These are phyloP conservation scores for Colletotrichum incanum DNA, from an alignment of 2,329 filamentous ascomycete species.

Conservation along the genomic window DNA sequence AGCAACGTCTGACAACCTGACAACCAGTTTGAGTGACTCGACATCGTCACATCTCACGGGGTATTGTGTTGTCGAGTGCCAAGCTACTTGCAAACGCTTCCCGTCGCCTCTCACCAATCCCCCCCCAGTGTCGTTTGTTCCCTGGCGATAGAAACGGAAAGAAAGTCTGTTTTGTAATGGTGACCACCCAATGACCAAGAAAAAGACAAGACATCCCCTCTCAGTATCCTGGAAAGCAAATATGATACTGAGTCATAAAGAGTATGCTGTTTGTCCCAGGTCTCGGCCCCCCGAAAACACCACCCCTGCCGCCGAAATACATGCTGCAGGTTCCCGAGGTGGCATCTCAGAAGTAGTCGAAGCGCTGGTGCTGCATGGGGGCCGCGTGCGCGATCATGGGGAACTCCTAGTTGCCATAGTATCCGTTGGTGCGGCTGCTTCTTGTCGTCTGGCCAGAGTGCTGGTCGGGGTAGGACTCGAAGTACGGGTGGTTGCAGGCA, in stretches of 20 bases:
- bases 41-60: constrained; percentile 10
- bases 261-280: constrained; percentile 27
- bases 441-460: constrained; percentile 46
- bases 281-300: constrained; percentile 8
- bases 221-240: constrained; percentile 39
- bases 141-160: constrained; percentile 12
- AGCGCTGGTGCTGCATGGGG: constrained; percentile 34
- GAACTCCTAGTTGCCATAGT: constrained; percentile 42
- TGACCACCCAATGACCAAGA: constrained; percentile 18
- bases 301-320: not conserved
- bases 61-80: constrained; percentile 7
- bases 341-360: constrained; percentile 24
- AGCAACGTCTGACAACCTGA: constrained; percentile 2
- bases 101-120: constrained; percentile 15
- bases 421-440: constrained; percentile 42
- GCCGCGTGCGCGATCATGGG: constrained; percentile 27
- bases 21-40: constrained; percentile 21
- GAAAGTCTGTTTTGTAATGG: constrained; percentile 25
- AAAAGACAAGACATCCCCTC: constrained; percentile 24
- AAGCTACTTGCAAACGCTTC: constrained; percentile 27
- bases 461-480: constrained; percentile 62
- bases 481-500: constrained; percentile 88
- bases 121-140: not conserved
- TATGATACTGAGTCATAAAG: constrained; percentile 29
- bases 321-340: constrained; percentile 7